Conservation (phyloP, 495 filamentous ascomycete species). For the Zalerion maritima region DNA sequence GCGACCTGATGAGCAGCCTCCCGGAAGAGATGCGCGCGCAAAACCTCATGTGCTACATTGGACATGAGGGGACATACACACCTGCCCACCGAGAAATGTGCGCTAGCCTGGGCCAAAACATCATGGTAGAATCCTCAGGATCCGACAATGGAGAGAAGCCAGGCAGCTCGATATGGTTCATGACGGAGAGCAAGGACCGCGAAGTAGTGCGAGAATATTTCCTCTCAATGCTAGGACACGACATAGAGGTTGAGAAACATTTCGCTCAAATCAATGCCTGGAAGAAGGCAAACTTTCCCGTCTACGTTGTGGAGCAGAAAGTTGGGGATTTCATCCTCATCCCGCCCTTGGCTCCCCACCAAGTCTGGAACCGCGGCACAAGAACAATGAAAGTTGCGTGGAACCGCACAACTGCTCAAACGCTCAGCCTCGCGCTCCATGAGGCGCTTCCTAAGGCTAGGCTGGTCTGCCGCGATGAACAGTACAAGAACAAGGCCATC, state of each 20-base stretch:
- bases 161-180: constrained; percentile 93
- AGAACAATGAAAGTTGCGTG: constrained; percentile 93
- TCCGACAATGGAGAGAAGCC: constrained; percentile 54
- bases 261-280: constrained; percentile 90
- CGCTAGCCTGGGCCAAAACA: constrained; percentile 85
- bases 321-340: constrained; percentile 92
- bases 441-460: constrained; percentile 79
- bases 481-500: constrained; percentile 97
- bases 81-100: constrained; percentile 97
- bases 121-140: constrained; percentile 87
- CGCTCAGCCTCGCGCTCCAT: constrained; percentile 65
- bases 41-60: constrained; percentile 97
- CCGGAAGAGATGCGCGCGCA: constrained; percentile 72
- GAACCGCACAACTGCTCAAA: constrained; percentile 93
- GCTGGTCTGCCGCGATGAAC: constrained; percentile 92
- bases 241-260: constrained; percentile 90
- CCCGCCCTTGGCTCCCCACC: constrained; percentile 91
- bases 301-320: constrained; percentile 83
- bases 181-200: constrained; percentile 87
- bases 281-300: constrained; percentile 81
- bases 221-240: constrained; percentile 76
- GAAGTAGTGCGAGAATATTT: constrained; percentile 83
- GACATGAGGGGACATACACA: constrained; percentile 94
- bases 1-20: constrained; percentile 91
- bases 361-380: constrained; percentile 96